A percentile compares a stretch with the other conserved stretches of the same genome.
Conservation (phyloP, 202 grass and related monocot species). For the Panicum virgatum region DNA sequence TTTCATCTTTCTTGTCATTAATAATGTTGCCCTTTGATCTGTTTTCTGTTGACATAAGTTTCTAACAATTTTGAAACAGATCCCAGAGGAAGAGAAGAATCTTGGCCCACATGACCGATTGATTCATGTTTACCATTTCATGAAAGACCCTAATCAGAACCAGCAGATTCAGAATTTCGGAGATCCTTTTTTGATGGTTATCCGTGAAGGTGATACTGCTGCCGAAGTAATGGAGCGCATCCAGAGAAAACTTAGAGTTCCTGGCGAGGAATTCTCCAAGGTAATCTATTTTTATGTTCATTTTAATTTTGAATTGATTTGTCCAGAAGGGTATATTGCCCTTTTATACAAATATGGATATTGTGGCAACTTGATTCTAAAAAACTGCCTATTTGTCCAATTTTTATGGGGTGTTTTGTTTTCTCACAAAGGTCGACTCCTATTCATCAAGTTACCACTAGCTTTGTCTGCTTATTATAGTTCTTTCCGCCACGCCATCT, state of each 20-base stretch:
- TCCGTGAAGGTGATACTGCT: slow-evolving; percentile 85
- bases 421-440: not conserved
- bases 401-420: not conserved
- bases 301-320: slow-evolving; percentile 24
- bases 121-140: slow-evolving; percentile 99
- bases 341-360: not conserved
- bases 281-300: slow-evolving; percentile 39
- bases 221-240: slow-evolving; percentile 77
- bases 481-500: not conserved
- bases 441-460: not conserved
- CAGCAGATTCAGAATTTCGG: slow-evolving; percentile 98
- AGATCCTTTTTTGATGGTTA: slow-evolving; percentile 92
- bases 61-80: slow-evolving; percentile 60
- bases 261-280: slow-evolving; percentile 84
- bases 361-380: not conserved
- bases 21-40: slow-evolving; percentile 13
- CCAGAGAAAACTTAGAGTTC: slow-evolving; percentile 79
- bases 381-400: not conserved
- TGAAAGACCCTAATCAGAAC: slow-evolving; percentile 91
- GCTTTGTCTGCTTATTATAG: not conserved
- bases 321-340: not conserved
- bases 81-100: slow-evolving; percentile 90
- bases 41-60: not conserved
- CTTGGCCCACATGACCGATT: slow-evolving; percentile 72
- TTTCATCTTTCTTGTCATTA: slow-evolving; percentile 14